These are phyloP conservation scores for Diutina rugosa DNA, from an alignment of 1,139 yeast genomes.

Conservation along the genomic window DNA sequence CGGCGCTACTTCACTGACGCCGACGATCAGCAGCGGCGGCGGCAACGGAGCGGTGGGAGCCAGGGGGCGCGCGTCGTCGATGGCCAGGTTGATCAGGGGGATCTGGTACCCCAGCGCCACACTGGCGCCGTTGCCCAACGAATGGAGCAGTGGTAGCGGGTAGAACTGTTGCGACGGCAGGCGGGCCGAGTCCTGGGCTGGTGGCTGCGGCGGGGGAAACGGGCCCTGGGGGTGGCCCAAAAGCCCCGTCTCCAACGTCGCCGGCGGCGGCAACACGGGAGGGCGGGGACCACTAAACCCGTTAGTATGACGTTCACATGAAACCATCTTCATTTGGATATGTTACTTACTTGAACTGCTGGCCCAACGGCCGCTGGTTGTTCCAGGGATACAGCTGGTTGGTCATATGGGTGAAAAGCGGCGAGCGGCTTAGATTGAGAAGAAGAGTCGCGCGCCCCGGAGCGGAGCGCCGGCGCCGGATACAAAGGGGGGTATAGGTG, in stretches of 20 bases:
- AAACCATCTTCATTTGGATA: background rate
- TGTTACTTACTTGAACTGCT: slow-evolving; percentile 31
- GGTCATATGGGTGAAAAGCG: slow-evolving; percentile 14
- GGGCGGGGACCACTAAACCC: slow-evolving; percentile 10
- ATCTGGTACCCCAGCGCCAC: slow-evolving; percentile 25
- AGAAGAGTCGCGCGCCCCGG: background rate
- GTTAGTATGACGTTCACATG: background rate
- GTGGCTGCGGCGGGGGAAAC: background rate
- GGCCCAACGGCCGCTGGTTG: slow-evolving; percentile 31
- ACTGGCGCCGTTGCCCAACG: slow-evolving; percentile 31
- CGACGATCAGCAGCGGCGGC: slow-evolving; percentile 1
- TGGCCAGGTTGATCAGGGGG: slow-evolving; percentile 28
- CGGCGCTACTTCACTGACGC: background rate
- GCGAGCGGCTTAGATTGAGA: background rate
- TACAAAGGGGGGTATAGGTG: background rate
- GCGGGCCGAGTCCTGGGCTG: background rate
- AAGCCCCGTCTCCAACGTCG: slow-evolving; percentile 27
- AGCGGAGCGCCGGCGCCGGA: background rate
- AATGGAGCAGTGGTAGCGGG: slow-evolving; percentile 39
- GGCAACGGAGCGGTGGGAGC: background rate
- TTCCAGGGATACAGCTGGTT: slow-evolving; percentile 35
- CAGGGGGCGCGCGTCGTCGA: slow-evolving; percentile 9
- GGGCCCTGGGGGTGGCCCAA: background rate
- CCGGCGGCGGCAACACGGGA: slow-evolving; percentile 46
- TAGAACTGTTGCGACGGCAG: slow-evolving; percentile 34